phyloP scores from a whole-genome alignment of 78 protist species.

The slime mould (Dictyostelium discoideum) region dicty_2.7 NC_007089.4:1783501-1784000 shows the following conservation, averaged over 20 bases:
- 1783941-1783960: slow-evolving; percentile 96
- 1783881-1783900: slow-evolving; percentile 78
- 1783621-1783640: not conserved
- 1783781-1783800: slow-evolving; percentile 48
- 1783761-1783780: slow-evolving; percentile 8
- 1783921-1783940: slow-evolving; percentile 94
- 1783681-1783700: not conserved
- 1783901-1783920: slow-evolving; percentile 91
- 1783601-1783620: not conserved
- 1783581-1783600: not conserved
- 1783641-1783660: not conserved
- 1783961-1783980: slow-evolving; percentile 88
- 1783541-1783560: not conserved
- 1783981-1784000: slow-evolving; percentile 85
- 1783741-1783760: not conserved
- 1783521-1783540: not conserved
- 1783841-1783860: slow-evolving; percentile 93
- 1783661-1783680: not conserved
- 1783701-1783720: not conserved
- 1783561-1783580: not conserved
- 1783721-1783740: not conserved
- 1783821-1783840: slow-evolving; percentile 89
- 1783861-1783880: slow-evolving; percentile 78
- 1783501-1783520: not conserved
- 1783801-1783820: slow-evolving; percentile 78